phyloP scores from a whole-genome alignment of 2,329 filamentous ascomycete genomes.

The Trichoderma oligosporum region DNA sequence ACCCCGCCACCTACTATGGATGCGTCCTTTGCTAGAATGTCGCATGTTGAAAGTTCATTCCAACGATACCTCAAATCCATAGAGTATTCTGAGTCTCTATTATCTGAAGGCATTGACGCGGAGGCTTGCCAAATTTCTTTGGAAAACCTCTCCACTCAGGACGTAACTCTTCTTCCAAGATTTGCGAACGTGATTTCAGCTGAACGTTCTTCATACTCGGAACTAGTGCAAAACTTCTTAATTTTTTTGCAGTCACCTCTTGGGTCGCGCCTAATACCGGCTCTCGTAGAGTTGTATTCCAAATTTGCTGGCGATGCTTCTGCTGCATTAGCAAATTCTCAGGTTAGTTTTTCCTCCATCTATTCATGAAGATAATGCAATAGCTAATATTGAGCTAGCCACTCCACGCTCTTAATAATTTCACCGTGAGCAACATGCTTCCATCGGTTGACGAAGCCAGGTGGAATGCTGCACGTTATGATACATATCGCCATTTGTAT shows the following conservation, averaged over 20 bases:
- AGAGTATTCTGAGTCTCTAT: conserved; percentile 30
- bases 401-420: conserved; percentile 58
- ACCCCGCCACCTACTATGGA: conserved; percentile 35
- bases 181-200: conserved; percentile 29
- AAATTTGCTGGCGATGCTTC: conserved; percentile 29
- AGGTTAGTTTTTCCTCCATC: conserved; percentile 38
- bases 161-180: conserved; percentile 40
- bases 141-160: conserved; percentile 47
- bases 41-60: conserved; percentile 48
- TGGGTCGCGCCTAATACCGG: conserved; percentile 30
- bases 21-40: conserved; percentile 38
- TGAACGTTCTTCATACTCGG: conserved; percentile 13
- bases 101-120: conserved; percentile 25
- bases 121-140: conserved; percentile 37
- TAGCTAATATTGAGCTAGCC: conserved; percentile 39
- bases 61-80: conserved; percentile 44
- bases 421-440: conserved; percentile 47
- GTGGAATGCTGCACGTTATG: conserved; percentile 53
- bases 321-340: conserved; percentile 36
- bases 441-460: conserved; percentile 33
- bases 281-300: conserved; percentile 37
- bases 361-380: background rate
- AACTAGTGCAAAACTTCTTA: conserved; percentile 27
- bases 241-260: conserved; percentile 33
- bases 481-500: conserved; percentile 46